Evolutionary conservation across 768 basidiomycete genomes (phyloP), one percentile per base, ranked within the genome.

Genomic region (Hericium coralloides): DNA sequence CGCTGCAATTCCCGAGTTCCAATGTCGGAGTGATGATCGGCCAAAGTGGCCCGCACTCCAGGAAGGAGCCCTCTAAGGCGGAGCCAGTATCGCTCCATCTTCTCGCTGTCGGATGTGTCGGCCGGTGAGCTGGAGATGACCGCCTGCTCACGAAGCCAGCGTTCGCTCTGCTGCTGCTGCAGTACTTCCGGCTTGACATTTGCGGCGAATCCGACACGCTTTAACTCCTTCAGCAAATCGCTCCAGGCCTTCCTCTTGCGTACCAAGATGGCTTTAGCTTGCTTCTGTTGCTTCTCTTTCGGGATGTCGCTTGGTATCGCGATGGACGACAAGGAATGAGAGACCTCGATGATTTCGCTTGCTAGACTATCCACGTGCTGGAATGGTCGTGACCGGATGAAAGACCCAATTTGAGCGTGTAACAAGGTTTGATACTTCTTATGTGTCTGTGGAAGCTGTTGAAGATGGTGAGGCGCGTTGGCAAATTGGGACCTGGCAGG

Each of bases 231-330:
- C 60, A 97, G 74, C 18, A 97, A 75, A 66, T 98, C 94, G 25
- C 87, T 85, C 81, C 87, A 92, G 0, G 94, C 94, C 66, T 90
- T 91, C 59, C 89, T 76, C 73, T 98, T 99, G 50, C 91, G 81
- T 3, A 81, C 80, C 41, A 89, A 74, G 10, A 98, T 70, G 20
- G 84, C 81, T 67, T 94, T 95, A 54, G 72, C 76, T 61, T 78
- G 80, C 72, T 83, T 89, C 58, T 72, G 80, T 58, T 76, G 81
- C 63, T 73, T 79, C 55, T 82, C 80, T 55, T 68, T 69, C 12
- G 72, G 69, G 38, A 73, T 67, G 17, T 74, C 74, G 15, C 68
- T 57, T 3, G 83, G 74, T 43, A 82, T 64, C 0, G 73, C 55
- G 15, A 76, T 64, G 2, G 68, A 70, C 1, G 83, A 76, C 23